These are phyloP conservation scores for Ascobolus immersus DNA, from an alignment of 495 filamentous ascomycete genomes.

Conservation along the genomic window DNA sequence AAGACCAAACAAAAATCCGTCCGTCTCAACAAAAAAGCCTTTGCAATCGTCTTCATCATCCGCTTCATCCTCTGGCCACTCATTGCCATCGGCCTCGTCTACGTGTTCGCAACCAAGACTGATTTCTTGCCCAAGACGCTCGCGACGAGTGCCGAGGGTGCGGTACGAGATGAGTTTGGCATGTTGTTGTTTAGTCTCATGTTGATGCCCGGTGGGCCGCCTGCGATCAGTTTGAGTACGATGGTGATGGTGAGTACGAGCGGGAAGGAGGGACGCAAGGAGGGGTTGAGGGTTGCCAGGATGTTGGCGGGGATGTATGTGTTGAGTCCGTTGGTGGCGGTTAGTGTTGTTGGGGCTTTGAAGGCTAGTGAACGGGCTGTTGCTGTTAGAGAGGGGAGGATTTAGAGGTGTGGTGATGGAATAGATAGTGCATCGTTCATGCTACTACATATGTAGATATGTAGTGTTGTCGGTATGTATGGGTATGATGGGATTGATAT, in stretches of 20 bases:
- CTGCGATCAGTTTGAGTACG: constrained; percentile 41
- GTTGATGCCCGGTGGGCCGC: constrained; percentile 50
- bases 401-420: too few species aligned
- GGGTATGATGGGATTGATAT: too few species aligned
- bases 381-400: constrained; percentile 1
- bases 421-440: too few species aligned
- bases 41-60: background rate
- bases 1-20: constrained; percentile 6
- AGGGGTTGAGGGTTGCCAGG: constrained; percentile 45
- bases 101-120: constrained; percentile 33
- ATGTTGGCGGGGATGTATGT: constrained; percentile 36
- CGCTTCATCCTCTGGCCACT: constrained; percentile 8
- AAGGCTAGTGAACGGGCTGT: constrained; percentile 22
- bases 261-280: constrained; percentile 27
- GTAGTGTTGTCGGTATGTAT: too few species aligned
- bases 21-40: background rate
- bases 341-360: constrained; percentile 26
- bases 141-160: too few species aligned
- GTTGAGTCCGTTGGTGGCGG: constrained; percentile 27
- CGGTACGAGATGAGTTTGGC: too few species aligned
- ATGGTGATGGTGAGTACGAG: constrained; percentile 38
- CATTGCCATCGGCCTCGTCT: constrained; percentile 33
- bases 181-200: constrained; percentile 56
- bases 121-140: constrained; percentile 34
- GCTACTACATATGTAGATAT: too few species aligned